Evolutionary conservation across 1,139 yeast species (phyloP).

Genomic region (Hansenula lynferdii): DNA sequence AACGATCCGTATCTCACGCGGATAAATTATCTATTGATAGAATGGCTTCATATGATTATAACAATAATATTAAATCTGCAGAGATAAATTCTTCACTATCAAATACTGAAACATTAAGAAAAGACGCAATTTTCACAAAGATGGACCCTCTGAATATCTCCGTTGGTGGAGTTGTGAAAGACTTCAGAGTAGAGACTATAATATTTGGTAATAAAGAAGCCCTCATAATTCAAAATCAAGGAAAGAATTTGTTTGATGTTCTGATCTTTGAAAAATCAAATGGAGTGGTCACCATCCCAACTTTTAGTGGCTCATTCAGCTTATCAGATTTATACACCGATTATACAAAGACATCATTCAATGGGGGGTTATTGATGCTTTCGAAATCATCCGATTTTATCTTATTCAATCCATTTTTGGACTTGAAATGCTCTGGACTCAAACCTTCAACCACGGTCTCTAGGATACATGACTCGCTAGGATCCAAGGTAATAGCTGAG

Average conservation of each 20-base stretch:
- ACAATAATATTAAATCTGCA: slow-evolving; percentile 10
- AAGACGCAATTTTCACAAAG: slow-evolving; percentile 65
- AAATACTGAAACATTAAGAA: slow-evolving; percentile 23
- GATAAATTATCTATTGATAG: slow-evolving; percentile 57
- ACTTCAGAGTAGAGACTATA: slow-evolving; percentile 40
- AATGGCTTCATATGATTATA: slow-evolving; percentile 42
- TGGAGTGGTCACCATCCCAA: slow-evolving; percentile 23
- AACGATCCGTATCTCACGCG: slow-evolving; percentile 50
- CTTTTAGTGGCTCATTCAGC: slow-evolving; percentile 19
- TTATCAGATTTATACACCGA: slow-evolving; percentile 16
- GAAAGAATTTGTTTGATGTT: slow-evolving; percentile 35
- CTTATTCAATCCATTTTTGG: slow-evolving; percentile 63
- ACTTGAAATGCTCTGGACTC: slow-evolving; percentile 44
- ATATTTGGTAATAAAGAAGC: slow-evolving; percentile 55
- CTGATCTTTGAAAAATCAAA: slow-evolving; percentile 39
- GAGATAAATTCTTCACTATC: slow-evolving; percentile 10
- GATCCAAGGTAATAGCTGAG: slow-evolving; percentile 17
- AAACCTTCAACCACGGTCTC: slow-evolving; percentile 22
- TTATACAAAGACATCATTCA: slow-evolving; percentile 15
- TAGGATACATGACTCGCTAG: slow-evolving; percentile 16
- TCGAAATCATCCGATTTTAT: slow-evolving; percentile 36
- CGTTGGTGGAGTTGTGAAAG: slow-evolving; percentile 26
- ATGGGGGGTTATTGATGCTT: slow-evolving; percentile 25
- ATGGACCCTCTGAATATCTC: slow-evolving; percentile 41
- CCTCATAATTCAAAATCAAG: slow-evolving; percentile 38